Evolutionary conservation across 1,139 yeast species (phyloP), one percentile per base, ranked within the genome.

Genomic region (Diutina rugosa): DNA sequence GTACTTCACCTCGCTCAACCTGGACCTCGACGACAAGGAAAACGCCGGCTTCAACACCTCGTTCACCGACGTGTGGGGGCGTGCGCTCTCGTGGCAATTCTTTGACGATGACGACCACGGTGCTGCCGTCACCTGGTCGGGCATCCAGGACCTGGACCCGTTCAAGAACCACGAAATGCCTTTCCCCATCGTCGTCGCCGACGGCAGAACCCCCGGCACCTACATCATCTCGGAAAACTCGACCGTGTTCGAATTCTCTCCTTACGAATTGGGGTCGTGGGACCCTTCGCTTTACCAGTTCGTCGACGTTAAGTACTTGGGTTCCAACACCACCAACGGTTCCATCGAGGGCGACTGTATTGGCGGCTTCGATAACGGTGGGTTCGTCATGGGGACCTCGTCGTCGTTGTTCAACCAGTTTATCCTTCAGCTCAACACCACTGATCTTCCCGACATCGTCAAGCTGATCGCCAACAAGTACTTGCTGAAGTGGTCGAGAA

Each of bases 351-450:
- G 55, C 5, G 41, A 48, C 16, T 87, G 95, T 66, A 70, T 76
- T 32, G 67, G 69, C 4, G 85, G 84, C 1, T 84, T 78, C 62
- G 96, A 88, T 65, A 85, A 85, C 62, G 79, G 81, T n/a, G 91
- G 90, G 0, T 87, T 84, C 62, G 67, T 88, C 9, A 75, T 85
- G 26, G 95, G 87, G 0, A 80, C 91, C 0, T 85, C 95, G 0
- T 84, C 95, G 0, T 80, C 89, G 1, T 67, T 87, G 29, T 87
- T 85, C 70, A 84, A 84, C 64, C 80, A 77, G 58, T 76, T 80
- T 0, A 71, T 82, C 56, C 63, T 76, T 7, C 73, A 74, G 56
- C 64, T 81, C 1, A 80, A 66, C 60, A 59, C 63, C 12, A 73
- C 60, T 61, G 60, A 59, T 58, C 72, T 57, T 59, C 70, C 56